These are phyloP conservation scores for Astrocystis sublimbata DNA, from an alignment of 495 filamentous ascomycete species.

Conservation along the genomic window DNA sequence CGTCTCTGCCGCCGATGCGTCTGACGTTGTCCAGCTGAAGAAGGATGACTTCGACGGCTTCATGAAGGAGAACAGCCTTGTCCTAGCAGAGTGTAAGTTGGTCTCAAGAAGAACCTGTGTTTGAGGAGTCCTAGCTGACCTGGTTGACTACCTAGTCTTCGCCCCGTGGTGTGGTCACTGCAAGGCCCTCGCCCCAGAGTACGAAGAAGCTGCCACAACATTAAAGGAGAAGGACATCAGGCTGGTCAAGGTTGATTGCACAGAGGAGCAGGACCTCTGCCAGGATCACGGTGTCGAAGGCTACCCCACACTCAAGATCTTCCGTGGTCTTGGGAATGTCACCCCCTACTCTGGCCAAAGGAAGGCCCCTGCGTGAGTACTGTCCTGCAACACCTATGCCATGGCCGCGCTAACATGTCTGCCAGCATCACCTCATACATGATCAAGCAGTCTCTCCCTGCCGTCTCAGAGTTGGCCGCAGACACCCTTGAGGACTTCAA, in stretches of 20 bases:
- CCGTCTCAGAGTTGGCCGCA: constrained; percentile 77
- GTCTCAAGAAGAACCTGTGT: background rate
- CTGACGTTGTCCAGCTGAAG: constrained; percentile 81
- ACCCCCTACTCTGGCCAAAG: constrained; percentile 84
- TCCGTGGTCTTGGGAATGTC: constrained; percentile 86
- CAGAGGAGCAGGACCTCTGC: constrained; percentile 89
- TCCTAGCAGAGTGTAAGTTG: constrained; percentile 74
- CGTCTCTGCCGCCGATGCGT: constrained; percentile 56
- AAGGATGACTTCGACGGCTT: constrained; percentile 85
- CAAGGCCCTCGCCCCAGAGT: constrained; percentile 82
- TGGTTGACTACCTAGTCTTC: constrained; percentile 54
- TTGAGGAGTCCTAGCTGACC: constrained; percentile 10
- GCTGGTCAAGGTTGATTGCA: constrained; percentile 95
- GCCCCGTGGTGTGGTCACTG: constrained; percentile 79
- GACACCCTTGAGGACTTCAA: constrained; percentile 93
- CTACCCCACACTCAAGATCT: constrained; percentile 98
- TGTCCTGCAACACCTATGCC: background rate
- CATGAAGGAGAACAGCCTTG: constrained; percentile 78
- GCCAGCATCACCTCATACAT: constrained; percentile 93
- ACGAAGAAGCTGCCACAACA: constrained; percentile 87
- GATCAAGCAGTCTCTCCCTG: constrained; percentile 95
- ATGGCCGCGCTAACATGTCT: constrained; percentile 32
- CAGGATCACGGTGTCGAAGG: constrained; percentile 87
- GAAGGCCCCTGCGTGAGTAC: constrained; percentile 83
- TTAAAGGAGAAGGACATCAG: constrained; percentile 95